These are phyloP conservation scores for Akanthomyces lecanii DNA, from an alignment of 2,329 filamentous ascomycete species.

Conservation along the genomic window DNA sequence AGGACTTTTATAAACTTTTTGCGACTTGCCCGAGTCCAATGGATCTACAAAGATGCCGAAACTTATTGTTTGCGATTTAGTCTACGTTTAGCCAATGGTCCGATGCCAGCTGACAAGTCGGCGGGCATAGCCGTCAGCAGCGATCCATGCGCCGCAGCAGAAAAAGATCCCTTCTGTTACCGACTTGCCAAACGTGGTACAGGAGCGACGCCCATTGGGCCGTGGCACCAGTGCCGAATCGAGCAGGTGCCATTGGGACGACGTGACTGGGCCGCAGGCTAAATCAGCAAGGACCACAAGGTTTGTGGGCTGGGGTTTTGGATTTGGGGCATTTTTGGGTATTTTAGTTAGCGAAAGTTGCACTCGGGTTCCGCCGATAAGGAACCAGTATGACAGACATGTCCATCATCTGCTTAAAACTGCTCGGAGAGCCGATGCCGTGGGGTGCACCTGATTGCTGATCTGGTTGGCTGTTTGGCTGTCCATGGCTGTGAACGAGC, in stretches of 20 bases:
- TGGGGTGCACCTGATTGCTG: background rate
- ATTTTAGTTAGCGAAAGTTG: background rate
- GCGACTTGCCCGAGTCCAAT: background rate
- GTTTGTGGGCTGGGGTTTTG: constrained; percentile 5
- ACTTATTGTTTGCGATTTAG: background rate
- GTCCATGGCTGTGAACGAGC: background rate
- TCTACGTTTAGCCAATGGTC: background rate
- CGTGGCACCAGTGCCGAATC: background rate
- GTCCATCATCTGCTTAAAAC: background rate
- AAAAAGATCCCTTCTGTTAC: background rate
- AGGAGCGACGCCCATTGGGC: constrained; percentile 13
- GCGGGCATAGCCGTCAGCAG: constrained; percentile 11
- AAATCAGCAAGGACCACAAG: constrained; percentile 4
- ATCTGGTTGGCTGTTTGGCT: background rate
- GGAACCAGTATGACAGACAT: background rate
- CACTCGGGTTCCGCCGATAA: constrained; percentile 7
- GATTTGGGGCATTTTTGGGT: background rate
- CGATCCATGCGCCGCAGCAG: background rate
- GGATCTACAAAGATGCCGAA: background rate
- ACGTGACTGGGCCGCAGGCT: constrained; percentile 1
- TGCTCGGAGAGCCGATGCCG: background rate
- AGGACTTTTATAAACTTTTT: background rate
- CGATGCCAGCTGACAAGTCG: constrained; percentile 13
- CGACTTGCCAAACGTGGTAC: constrained; percentile 17
- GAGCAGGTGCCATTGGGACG: constrained; percentile 11